A percentile compares a stretch with the other conserved stretches of the same genome.
Conservation (phyloP, 805 yeast genomes). For the Kockiozyma suomiensis region DNA sequence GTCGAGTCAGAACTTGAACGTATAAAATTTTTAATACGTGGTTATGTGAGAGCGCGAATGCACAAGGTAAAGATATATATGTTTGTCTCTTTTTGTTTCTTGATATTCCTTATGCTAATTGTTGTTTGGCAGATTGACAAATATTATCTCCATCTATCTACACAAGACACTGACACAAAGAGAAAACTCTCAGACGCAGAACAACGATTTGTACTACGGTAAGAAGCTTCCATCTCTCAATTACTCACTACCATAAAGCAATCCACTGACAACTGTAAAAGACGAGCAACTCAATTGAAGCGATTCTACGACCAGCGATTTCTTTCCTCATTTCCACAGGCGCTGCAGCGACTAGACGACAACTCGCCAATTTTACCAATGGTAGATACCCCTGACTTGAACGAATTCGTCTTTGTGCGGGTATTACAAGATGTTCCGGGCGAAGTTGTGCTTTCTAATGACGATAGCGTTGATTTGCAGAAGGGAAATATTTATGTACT, state of each 20-base stretch:
- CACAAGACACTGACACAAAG: constrained; percentile 47
- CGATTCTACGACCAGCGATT: constrained; percentile 70
- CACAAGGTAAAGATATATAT: constrained; percentile 35
- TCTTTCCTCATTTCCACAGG: constrained; percentile 65
- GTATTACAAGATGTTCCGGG: constrained; percentile 49
- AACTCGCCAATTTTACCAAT: constrained; percentile 66
- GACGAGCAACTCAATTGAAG: constrained; percentile 38
- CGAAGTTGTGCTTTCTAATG: constrained; percentile 52
- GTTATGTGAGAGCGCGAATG: constrained; percentile 77
- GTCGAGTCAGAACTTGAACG: constrained; percentile 92
- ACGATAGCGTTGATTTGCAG: constrained; percentile 55
- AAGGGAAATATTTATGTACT: constrained; percentile 74
- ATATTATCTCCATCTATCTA: constrained; percentile 58
- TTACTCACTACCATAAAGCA: background rate
- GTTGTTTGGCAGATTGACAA: constrained; percentile 61
- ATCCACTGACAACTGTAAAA: no score
- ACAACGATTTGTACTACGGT: constrained; percentile 59
- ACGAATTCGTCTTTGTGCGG: constrained; percentile 74
- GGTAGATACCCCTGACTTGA: constrained; percentile 77
- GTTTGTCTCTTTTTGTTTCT: background rate
- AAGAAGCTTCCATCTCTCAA: constrained; percentile 12
- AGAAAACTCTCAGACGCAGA: constrained; percentile 62
- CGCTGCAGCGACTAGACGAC: constrained; percentile 75
- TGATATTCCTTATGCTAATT: no score
- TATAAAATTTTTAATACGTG: constrained; percentile 75